Evolutionary conservation across 176 grass and related monocot species (phyloP), one percentile per base, ranked within the genome.

Genomic region (Calamus simplicifolius): DNA sequence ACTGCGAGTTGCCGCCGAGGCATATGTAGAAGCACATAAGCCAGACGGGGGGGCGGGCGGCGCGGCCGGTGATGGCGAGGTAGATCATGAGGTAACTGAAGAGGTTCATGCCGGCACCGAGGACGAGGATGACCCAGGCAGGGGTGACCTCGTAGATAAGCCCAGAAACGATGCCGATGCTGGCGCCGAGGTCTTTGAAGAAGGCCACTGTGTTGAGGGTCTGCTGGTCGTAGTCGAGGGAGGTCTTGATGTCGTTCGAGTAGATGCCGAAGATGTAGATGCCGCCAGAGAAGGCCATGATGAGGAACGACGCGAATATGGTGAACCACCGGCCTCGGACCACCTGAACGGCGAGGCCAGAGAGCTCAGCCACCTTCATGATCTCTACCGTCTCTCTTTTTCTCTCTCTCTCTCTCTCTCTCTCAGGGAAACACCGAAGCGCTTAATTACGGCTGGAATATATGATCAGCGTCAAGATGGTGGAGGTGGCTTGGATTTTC

Each of bases 161-260:
- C 16, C 82, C 82, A 18, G 82, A 73, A 29, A 80, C 30, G 76
- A 85, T 63, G 57, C 77, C 77, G 26, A 80, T 19, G 76, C 76
- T 80, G 72, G 77, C 82, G 62, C 82, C 82, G 4, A 85, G 72
- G 68, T 80, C 77, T 72, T 80, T 85, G 82, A 85, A 85, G 77
- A 85, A 85, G 1, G 76, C 62, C 0, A 80, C 59, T 8, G 82
- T 80, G 67, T 85, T 85, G 76, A 85, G 82, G 61, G 79, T 77
- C 72, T 75, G 66, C 82, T 80, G 76, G 23, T 73, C 57, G 77
- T 85, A 85, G 0, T 77, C 82, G 0, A 85, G 76, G 4, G 82
- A 62, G 19, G 57, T 0, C 62, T 85, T 85, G 72, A 85, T 85
- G 77, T 85, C 82, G 62, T 80, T 80, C 62, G 82, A 85, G 72